Evolutionary conservation across 2,329 filamentous ascomycete genomes (phyloP).

Genomic region (Verruconis gallopava): DNA sequence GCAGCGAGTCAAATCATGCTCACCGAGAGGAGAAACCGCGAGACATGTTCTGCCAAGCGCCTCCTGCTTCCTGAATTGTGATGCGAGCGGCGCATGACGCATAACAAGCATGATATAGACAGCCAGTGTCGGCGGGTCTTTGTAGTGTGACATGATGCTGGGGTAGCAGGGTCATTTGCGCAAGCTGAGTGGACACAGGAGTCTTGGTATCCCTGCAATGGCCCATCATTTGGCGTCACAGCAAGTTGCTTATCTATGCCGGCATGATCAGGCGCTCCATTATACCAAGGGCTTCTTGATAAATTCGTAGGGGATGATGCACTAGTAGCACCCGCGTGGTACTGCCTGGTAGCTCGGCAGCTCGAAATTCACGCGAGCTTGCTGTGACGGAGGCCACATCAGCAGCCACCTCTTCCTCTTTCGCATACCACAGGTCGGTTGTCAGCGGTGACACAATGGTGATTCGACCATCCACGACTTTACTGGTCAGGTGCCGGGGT

Average conservation of each 20-base stretch:
- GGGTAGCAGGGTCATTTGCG: conserved; percentile 13
- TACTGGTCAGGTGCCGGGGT: not conserved
- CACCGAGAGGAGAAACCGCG: conserved; percentile 11
- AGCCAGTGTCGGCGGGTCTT: conserved; percentile 13
- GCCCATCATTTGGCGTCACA: conserved; percentile 12
- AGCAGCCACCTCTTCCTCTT: conserved; percentile 5
- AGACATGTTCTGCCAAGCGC: conserved; percentile 12
- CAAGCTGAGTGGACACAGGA: conserved; percentile 14
- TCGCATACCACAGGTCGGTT: not conserved
- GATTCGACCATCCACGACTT: conserved; percentile 3
- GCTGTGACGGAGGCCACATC: conserved; percentile 5
- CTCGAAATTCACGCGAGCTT: not conserved
- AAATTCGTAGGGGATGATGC: not conserved
- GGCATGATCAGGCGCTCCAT: conserved; percentile 12
- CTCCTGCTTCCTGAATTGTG: conserved; percentile 13
- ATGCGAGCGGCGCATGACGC: conserved; percentile 12
- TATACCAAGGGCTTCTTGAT: conserved; percentile 12
- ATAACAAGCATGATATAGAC: conserved; percentile 13
- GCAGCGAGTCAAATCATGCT: conserved; percentile 11
- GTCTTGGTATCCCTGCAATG: conserved; percentile 12
- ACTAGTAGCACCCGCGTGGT: not conserved
- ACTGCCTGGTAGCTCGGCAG: conserved; percentile 1
- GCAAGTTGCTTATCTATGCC: conserved; percentile 13
- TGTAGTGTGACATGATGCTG: conserved; percentile 12
- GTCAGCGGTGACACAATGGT: too few species aligned